These are phyloP conservation scores for Tremella mesenterica DNA, from an alignment of 768 basidiomycete species.

Conservation along the genomic window DNA sequence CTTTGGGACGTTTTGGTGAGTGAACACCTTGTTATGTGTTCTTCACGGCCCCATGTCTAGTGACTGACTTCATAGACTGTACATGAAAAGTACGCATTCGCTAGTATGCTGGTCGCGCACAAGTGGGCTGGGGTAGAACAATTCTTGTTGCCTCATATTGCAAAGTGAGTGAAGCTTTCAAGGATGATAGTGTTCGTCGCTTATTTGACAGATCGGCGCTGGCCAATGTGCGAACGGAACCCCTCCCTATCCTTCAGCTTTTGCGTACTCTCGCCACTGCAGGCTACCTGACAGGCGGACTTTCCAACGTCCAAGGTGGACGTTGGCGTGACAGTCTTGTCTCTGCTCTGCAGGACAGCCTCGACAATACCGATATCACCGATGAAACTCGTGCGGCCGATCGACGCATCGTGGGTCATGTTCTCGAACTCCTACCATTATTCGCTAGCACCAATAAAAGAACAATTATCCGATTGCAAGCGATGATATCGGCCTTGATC, in stretches of 20 bases:
- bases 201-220: conserved; percentile 15
- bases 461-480: conserved; percentile 9
- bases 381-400: no score
- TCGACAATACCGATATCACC: background rate
- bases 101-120: conserved; percentile 23
- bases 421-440: conserved; percentile 17
- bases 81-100: conserved; percentile 26
- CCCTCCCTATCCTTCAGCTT: conserved; percentile 31
- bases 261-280: conserved; percentile 38
- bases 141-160: conserved; percentile 39
- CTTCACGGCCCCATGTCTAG: background rate
- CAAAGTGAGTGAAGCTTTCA: conserved; percentile 20
- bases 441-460: conserved; percentile 12
- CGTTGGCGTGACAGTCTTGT: conserved; percentile 34
- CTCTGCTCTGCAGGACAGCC: conserved; percentile 5
- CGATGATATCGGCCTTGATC: conserved; percentile 1
- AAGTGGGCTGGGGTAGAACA: conserved; percentile 42
- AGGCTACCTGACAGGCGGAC: conserved; percentile 35
- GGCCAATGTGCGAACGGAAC: conserved; percentile 13
- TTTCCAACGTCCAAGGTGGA: conserved; percentile 41
- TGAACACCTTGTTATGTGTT: background rate
- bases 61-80: conserved; percentile 15
- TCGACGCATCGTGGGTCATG: conserved; percentile 14
- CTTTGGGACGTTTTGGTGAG: conserved; percentile 33
- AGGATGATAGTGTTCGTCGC: background rate